Conservation (phyloP, 257 asterid species). For the Echium plantagineum region DNA sequence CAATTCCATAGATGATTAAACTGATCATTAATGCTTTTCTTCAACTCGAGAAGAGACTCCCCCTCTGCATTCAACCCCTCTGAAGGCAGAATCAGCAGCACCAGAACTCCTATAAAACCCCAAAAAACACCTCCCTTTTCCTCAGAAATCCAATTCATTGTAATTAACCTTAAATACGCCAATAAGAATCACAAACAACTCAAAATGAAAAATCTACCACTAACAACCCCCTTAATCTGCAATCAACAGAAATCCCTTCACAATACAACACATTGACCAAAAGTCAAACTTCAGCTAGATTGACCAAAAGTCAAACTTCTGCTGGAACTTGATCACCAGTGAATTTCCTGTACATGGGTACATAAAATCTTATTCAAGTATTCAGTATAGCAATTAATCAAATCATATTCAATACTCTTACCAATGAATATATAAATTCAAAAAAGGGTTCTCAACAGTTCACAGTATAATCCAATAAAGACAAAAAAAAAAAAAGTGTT, state of each 20-base stretch:
- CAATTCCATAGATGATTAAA: constrained; percentile 37
- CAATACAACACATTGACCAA: constrained; percentile 6
- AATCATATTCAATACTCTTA: constrained; percentile 14
- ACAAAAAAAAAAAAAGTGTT: too few relatives aligned
- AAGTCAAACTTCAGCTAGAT: constrained; percentile 20
- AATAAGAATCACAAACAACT: constrained; percentile 1
- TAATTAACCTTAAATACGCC: constrained; percentile 11
- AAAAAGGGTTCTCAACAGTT: constrained; percentile 10
- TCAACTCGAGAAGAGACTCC: constrained; percentile 45
- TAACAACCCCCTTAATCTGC: constrained; percentile 9
- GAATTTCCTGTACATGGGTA: constrained; percentile 8
- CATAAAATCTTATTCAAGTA: constrained; percentile 11
- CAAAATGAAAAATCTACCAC: constrained; percentile 7
- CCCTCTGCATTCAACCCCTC: constrained; percentile 63
- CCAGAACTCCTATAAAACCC: constrained; percentile 27
- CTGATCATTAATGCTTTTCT: constrained; percentile 49
- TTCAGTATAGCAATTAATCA: constrained; percentile 12
- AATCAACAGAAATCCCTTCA: constrained; percentile 1
- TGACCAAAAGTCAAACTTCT: too few relatives aligned
- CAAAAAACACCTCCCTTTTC: constrained; percentile 26
- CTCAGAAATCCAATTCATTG: constrained; percentile 35
- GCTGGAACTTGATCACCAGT: constrained; percentile 11
- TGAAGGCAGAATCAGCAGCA: constrained; percentile 27
- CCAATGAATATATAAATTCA: constrained; percentile 9
- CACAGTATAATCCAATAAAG: constrained; percentile 7